These are phyloP conservation scores for Apiospora sp. DNA, from an alignment of 2,329 filamentous ascomycete species.

Conservation along the genomic window DNA sequence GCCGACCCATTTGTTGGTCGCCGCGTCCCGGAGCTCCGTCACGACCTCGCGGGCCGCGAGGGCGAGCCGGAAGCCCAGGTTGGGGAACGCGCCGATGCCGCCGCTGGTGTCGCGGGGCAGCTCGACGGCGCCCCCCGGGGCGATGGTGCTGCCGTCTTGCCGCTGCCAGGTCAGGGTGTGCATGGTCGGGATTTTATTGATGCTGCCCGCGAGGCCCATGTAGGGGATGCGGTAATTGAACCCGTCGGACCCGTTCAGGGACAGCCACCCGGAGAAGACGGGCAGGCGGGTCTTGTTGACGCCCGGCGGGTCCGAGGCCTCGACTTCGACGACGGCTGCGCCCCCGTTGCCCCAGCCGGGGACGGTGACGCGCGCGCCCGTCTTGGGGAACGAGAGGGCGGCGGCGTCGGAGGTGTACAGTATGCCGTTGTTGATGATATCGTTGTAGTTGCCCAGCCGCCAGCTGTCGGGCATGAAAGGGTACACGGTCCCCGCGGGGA, in stretches of 20 bases:
- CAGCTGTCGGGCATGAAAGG: conserved; percentile 34
- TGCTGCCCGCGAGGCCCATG: conserved; percentile 48
- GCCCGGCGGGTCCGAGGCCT: conserved; percentile 34
- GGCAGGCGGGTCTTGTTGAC: conserved; percentile 47
- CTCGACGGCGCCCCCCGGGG: background rate
- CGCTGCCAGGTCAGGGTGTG: background rate
- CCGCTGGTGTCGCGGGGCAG: background rate
- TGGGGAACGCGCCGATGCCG: background rate
- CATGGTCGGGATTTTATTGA: conserved; percentile 27
- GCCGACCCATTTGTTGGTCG: background rate
- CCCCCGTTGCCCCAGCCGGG: conserved; percentile 27
- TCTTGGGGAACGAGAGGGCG: conserved; percentile 28
- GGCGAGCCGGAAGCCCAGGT: background rate
- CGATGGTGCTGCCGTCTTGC: background rate
- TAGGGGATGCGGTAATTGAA: conserved; percentile 50
- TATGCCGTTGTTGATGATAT: conserved; percentile 27
- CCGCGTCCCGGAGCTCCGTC: conserved; percentile 6
- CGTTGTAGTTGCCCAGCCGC: conserved; percentile 28
- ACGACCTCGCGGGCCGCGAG: background rate
- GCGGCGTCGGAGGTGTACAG: conserved; percentile 23
- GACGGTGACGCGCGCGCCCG: conserved; percentile 30
- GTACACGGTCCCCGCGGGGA: conserved; percentile 49
- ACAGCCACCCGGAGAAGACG: conserved; percentile 52
- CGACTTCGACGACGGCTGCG: conserved; percentile 32
- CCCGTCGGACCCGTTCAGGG: conserved; percentile 50